These are phyloP conservation scores for Debaryomyces tyrocola DNA, from an alignment of 805 yeast genomes.

Conservation along the genomic window DNA sequence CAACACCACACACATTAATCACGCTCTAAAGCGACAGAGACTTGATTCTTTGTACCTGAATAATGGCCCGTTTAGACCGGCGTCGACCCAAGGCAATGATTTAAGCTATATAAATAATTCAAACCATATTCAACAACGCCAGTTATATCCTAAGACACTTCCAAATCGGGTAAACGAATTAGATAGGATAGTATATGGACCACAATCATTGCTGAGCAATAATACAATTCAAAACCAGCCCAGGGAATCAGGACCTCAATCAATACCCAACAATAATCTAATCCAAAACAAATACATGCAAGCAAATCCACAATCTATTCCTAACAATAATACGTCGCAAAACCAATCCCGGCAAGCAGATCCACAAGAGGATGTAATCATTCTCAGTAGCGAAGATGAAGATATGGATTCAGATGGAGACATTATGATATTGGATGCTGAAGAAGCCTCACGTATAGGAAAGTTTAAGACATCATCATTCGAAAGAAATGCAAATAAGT, in stretches of 20 bases:
- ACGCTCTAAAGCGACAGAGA: neutral
- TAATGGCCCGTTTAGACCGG: neutral
- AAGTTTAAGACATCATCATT: slow-evolving; percentile 26
- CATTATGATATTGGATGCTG: slow-evolving; percentile 26
- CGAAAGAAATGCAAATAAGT: slow-evolving; percentile 4
- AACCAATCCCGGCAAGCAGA: neutral
- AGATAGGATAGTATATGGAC: too few species aligned
- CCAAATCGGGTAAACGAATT: too few species aligned
- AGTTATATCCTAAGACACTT: too few species aligned
- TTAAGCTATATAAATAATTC: neutral
- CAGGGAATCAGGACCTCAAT: neutral
- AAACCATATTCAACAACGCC: neutral
- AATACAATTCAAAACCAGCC: neutral
- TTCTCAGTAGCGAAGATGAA: neutral
- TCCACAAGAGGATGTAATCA: neutral
- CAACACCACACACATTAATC: slow-evolving; percentile 1
- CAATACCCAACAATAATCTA: neutral
- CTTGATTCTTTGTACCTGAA: slow-evolving; percentile 1
- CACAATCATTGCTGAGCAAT: neutral
- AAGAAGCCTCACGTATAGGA: slow-evolving; percentile 25
- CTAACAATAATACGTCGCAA: neutral
- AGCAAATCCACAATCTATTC: neutral
- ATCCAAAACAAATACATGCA: neutral
- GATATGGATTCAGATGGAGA: slow-evolving; percentile 21
- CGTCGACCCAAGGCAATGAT: too few species aligned